Conservation (phyloP, 768 basidiomycete genomes). For the Russula virescens region DNA sequence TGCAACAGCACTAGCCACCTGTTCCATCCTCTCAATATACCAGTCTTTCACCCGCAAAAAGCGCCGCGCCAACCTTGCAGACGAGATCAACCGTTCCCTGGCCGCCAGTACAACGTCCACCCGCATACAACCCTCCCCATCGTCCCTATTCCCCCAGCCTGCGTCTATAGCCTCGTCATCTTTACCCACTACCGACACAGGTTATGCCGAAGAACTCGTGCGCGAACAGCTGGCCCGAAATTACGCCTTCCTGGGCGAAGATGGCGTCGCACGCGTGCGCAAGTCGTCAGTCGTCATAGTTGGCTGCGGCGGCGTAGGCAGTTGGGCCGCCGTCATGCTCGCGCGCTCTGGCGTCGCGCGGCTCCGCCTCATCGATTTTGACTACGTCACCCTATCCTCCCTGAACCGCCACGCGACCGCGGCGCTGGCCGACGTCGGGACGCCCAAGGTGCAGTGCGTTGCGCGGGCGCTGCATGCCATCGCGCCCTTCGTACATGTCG, state of each 20-base stretch:
- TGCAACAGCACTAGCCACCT: conserved; percentile 58
- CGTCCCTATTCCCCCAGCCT: neutral
- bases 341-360: conserved; percentile 79
- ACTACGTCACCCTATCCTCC: conserved; percentile 92
- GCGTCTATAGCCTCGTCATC: neutral
- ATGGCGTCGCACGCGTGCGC: conserved; percentile 76
- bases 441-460: conserved; percentile 81
- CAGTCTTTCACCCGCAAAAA: conserved; percentile 41
- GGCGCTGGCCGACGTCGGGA: conserved; percentile 82
- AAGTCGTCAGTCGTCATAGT: conserved; percentile 76
- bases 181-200: conserved; percentile 10
- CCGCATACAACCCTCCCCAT: conserved; percentile 6
- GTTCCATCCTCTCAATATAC: conserved; percentile 54
- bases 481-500: conserved; percentile 83
- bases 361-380: conserved; percentile 87
- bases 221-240: conserved; percentile 89
- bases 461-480: conserved; percentile 63
- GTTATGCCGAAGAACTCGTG: conserved; percentile 76
- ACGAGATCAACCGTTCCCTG: conserved; percentile 52
- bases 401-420: conserved; percentile 95
- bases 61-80: conserved; percentile 49
- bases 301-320: conserved; percentile 95
- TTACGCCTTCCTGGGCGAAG: conserved; percentile 91
- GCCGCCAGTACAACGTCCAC: conserved; percentile 11
- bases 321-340: conserved; percentile 93